A percentile compares a stretch with the other conserved stretches of the same genome.
Conservation (phyloP, 2,329 filamentous ascomycete species). For the Pestalotiopsis fici region DNA sequence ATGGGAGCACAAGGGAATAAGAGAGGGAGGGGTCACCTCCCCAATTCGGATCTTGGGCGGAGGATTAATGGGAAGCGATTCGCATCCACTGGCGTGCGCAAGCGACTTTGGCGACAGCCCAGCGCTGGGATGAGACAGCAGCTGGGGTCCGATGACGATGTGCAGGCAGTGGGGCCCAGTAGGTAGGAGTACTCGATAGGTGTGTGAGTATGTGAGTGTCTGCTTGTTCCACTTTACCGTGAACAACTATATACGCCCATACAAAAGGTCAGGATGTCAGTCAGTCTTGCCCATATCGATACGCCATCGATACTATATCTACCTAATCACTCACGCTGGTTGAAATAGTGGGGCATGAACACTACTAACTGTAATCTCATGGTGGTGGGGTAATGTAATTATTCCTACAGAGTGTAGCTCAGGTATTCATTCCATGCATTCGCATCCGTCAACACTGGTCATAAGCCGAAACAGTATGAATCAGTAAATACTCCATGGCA, state of each 20-base stretch:
- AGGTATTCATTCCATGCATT: background rate
- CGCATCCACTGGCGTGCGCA: background rate
- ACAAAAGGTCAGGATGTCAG: too few relatives aligned
- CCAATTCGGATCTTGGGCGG: background rate
- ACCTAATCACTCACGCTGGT: background rate
- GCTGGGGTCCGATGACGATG: constrained; percentile 2
- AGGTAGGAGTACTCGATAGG: too few relatives aligned
- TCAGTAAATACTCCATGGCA: too few relatives aligned
- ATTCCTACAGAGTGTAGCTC: background rate
- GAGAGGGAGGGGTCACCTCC: background rate
- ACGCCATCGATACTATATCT: background rate
- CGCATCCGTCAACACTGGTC: too few relatives aligned
- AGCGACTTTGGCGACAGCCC: constrained; percentile 1
- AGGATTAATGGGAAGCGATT: background rate
- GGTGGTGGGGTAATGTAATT: background rate
- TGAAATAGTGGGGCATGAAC: background rate
- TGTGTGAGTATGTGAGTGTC: too few relatives aligned
- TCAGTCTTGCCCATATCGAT: background rate
- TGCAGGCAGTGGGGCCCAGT: background rate
- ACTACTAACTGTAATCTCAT: background rate
- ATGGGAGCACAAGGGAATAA: too few relatives aligned
- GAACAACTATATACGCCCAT: too few relatives aligned
- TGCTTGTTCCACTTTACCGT: too few relatives aligned
- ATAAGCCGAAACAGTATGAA: too few relatives aligned
- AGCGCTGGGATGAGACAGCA: background rate